Percentiles rank a stretch among this genome's conserved stretches.
Evolutionary conservation across 768 basidiomycete species (phyloP).

Genomic region (Auriscalpium orientale): DNA sequence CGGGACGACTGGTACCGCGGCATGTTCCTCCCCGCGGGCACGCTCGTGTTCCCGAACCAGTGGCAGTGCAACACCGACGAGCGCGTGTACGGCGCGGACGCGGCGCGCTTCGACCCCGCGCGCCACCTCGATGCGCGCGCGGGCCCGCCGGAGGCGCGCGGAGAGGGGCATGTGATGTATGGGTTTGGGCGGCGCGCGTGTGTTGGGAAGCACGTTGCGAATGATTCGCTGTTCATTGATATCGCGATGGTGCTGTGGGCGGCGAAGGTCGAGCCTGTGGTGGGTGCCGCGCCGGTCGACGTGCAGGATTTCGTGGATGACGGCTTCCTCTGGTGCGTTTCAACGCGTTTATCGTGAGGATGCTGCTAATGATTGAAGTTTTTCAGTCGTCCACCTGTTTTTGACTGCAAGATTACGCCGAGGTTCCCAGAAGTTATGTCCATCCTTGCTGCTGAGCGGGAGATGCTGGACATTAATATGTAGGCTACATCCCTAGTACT

Average conservation of each 20-base stretch:
- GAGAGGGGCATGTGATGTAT: constrained; percentile 23
- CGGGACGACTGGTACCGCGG: constrained; percentile 25
- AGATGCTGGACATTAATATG: too few species aligned
- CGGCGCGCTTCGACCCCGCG: constrained; percentile 17
- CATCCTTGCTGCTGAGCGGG: too few species aligned
- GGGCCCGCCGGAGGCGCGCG: constrained; percentile 21
- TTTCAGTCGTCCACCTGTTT: too few species aligned
- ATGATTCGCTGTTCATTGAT: constrained; percentile 27
- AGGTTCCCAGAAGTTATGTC: too few species aligned
- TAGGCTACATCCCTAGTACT: too few species aligned
- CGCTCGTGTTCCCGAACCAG: constrained; percentile 25
- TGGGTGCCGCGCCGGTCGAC: constrained; percentile 10
- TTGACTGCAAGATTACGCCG: too few species aligned
- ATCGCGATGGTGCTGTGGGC: constrained; percentile 25
- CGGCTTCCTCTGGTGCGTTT: constrained; percentile 16
- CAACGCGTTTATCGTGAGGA: too few species aligned
- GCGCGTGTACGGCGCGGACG: constrained; percentile 22
- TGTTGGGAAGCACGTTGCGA: constrained; percentile 27
- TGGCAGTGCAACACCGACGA: constrained; percentile 21
- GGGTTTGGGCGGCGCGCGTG: constrained; percentile 28
- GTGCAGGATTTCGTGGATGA: constrained; percentile 5
- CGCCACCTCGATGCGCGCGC: constrained; percentile 21
- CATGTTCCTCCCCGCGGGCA: constrained; percentile 28
- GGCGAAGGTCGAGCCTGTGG: constrained; percentile 11
- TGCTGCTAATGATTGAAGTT: too few species aligned